Base-by-base conservation (phyloP, 345 rosid species). In the Balakata baccata region DNA sequence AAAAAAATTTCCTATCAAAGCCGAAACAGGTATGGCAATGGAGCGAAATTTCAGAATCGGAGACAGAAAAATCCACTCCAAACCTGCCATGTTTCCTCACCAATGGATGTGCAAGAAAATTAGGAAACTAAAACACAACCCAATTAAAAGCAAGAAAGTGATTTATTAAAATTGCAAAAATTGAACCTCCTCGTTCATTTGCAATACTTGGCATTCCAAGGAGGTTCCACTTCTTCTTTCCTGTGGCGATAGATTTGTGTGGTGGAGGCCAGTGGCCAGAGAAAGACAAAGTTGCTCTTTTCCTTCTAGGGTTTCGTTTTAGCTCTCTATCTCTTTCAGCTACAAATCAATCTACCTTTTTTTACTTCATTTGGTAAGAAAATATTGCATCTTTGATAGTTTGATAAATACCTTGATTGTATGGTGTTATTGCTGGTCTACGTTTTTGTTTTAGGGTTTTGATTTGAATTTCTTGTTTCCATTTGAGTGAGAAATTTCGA, bases 191-290 rank as follows among this genome's bases (percentile, higher is more conserved):
- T 29, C 34, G 34, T 29, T 29, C n/a, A n/a, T n/a, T 29, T 29
- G 34, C 34, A 29, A 29, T 29, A 94, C 98, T 97, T 75, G 98
- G 98, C 92, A 85, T 94, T 81, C 98, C 98, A 58, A 97, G 97
- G 72, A 94, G 97, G 78, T 84, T 94, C n/a, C 98, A 92, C 77
- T 90, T 94, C 81, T 89, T 94, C 93, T 94, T 94, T 51, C 70
- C 79, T 51, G 60, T 73, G 45, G 66, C 79, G 66, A 82, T 73
- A 79, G 90, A 47, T 71, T 85, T 84, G 29, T 89, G 85, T 22
- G 87, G 87, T 37, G 85, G 78, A 7, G 71, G 72, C 63, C 84
- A 88, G 77, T 85, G 84, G 63, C 96, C 92, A 71, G 95, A 81
- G 56, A 95, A 94, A 6, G 92, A 13, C 54, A 34, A 59, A 29